phyloP scores from a whole-genome alignment of 306 rosid species.

The Medicago arabica region DNA sequence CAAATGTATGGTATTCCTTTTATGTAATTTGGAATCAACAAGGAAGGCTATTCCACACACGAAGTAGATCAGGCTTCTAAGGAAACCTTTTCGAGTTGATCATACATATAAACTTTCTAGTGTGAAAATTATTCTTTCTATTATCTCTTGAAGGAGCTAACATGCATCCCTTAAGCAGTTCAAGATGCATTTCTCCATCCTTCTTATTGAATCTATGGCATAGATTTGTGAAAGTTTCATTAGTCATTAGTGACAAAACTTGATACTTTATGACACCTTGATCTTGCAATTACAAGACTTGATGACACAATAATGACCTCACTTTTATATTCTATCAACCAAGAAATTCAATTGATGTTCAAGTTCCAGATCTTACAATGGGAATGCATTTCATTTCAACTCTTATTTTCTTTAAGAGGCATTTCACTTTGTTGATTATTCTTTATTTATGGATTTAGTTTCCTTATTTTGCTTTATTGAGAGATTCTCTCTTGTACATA shows the following conservation, averaged over 20 bases:
- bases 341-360: constrained; percentile 13
- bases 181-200: constrained; percentile 14
- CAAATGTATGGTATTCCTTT: constrained; percentile 15
- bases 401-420: too few relatives aligned
- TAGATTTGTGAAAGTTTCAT: neutral
- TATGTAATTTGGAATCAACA: neutral
- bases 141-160: constrained; percentile 10
- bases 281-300: constrained; percentile 16
- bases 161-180: constrained; percentile 11
- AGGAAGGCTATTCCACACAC: neutral
- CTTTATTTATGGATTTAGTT: too few relatives aligned
- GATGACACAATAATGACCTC: constrained; percentile 1
- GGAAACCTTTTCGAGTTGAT: neutral
- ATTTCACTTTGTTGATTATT: too few relatives aligned
- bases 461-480: too few relatives aligned
- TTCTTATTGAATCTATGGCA: constrained; percentile 5
- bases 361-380: too few relatives aligned
- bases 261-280: neutral
- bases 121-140: neutral
- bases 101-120: constrained; percentile 13
- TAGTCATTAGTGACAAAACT: constrained; percentile 1
- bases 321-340: constrained; percentile 15
- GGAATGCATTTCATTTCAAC: too few relatives aligned
- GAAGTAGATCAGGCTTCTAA: constrained; percentile 19
- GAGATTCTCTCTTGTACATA: too few relatives aligned